A percentile compares a stretch with the other conserved stretches of the same genome.
These are phyloP conservation scores for Schizosaccharomyces pombe DNA, from an alignment of 805 yeast species.

Conservation along the genomic window DNA sequence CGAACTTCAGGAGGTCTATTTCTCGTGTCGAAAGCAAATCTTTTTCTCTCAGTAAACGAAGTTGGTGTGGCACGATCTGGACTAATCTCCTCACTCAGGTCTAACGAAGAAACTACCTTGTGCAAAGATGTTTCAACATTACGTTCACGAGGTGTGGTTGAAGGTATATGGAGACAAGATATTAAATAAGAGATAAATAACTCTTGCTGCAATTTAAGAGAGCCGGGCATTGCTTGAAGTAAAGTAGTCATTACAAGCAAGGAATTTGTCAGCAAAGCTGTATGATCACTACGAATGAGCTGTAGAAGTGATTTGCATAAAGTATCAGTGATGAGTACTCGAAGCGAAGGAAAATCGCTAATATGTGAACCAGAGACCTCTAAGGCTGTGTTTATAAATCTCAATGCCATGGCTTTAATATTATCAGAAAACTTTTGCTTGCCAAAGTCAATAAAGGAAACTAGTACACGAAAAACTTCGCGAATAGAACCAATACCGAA, in stretches of 20 bases:
- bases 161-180: constrained; percentile 23
- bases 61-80: constrained; percentile 10
- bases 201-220: constrained; percentile 62
- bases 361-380: constrained; percentile 57
- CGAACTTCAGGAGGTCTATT: constrained; percentile 18
- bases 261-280: constrained; percentile 48
- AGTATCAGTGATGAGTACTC: constrained; percentile 49
- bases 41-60: constrained; percentile 5
- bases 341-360: constrained; percentile 36
- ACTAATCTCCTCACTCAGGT: constrained; percentile 24
- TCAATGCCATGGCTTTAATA: constrained; percentile 61
- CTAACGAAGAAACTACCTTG: constrained; percentile 19
- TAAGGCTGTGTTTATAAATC: constrained; percentile 50
- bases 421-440: constrained; percentile 70
- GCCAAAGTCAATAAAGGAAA: constrained; percentile 64
- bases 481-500: constrained; percentile 56
- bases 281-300: constrained; percentile 51
- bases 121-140: constrained; percentile 19
- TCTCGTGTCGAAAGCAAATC: constrained; percentile 7
- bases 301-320: constrained; percentile 70
- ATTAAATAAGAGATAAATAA: constrained; percentile 19
- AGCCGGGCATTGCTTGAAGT: constrained; percentile 37
- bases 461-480: constrained; percentile 50
- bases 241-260: constrained; percentile 54
- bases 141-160: constrained; percentile 20